phyloP scores from a whole-genome alignment of 2,329 filamentous ascomycete genomes.

The Metarhizium humberi region DNA sequence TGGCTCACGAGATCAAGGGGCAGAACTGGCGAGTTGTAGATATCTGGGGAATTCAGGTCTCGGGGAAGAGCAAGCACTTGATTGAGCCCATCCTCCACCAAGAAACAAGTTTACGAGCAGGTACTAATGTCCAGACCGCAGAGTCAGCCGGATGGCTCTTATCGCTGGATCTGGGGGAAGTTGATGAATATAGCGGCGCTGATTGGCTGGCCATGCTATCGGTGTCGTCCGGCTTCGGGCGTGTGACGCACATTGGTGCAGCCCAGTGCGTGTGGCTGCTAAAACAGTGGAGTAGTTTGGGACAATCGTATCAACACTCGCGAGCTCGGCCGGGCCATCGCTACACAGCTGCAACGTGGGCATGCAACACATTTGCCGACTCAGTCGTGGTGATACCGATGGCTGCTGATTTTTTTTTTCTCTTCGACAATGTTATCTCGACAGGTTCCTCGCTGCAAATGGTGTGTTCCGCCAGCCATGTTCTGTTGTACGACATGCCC shows the following conservation, averaged over 20 bases:
- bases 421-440: too few relatives aligned
- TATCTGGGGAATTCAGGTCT: background rate
- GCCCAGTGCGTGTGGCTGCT: background rate
- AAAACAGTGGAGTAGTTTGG: background rate
- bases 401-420: too few relatives aligned
- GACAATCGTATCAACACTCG: too few relatives aligned
- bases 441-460: too few relatives aligned
- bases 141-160: background rate
- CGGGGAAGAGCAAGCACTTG: background rate
- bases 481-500: too few relatives aligned
- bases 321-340: too few relatives aligned
- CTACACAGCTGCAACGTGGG: too few relatives aligned
- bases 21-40: background rate
- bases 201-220: slow-evolving; percentile 6
- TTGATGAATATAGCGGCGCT: slow-evolving; percentile 1
- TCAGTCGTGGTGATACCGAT: too few relatives aligned
- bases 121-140: background rate
- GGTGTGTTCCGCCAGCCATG: too few relatives aligned
- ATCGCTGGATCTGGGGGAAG: slow-evolving; percentile 1
- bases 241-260: slow-evolving; percentile 4
- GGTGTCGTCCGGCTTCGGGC: slow-evolving; percentile 5
- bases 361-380: too few relatives aligned
- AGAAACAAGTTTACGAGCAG: background rate
- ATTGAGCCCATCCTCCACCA: background rate
- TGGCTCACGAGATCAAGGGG: background rate